Evolutionary conservation across 805 yeast genomes (phyloP).

Genomic region (Tetrapisispora phaffii): DNA sequence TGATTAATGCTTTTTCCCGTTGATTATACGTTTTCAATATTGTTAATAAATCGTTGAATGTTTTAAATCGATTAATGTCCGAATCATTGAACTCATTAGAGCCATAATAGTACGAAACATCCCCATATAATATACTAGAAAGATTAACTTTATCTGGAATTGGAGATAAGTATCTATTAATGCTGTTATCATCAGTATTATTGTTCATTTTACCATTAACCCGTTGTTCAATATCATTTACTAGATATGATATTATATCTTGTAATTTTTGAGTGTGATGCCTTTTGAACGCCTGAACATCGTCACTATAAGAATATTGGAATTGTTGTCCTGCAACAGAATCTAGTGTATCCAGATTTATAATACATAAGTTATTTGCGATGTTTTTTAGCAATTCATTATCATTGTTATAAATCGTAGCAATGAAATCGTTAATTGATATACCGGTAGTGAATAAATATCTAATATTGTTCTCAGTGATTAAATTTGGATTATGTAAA

Average conservation of each 20-base stretch:
- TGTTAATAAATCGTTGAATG: constrained; percentile 24
- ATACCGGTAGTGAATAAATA: constrained; percentile 1
- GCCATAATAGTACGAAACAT: constrained; percentile 7
- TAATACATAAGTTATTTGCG: constrained; percentile 26
- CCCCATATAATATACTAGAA: constrained; percentile 3
- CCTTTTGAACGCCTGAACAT: constrained; percentile 7
- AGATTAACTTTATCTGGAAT: constrained; percentile 2
- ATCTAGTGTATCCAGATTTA: constrained; percentile 30
- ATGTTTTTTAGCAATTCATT: constrained; percentile 4
- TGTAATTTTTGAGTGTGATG: constrained; percentile 17
- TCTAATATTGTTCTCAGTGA: constrained; percentile 32
- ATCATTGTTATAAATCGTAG: neutral
- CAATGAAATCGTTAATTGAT: neutral
- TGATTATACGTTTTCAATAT: constrained; percentile 13
- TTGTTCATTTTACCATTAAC: neutral
- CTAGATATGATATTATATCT: constrained; percentile 5
- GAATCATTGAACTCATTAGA: constrained; percentile 9
- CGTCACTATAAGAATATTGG: constrained; percentile 16
- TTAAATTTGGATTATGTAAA: constrained; percentile 28
- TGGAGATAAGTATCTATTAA: constrained; percentile 2
- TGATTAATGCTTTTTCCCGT: constrained; percentile 18
- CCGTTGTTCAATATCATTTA: neutral
- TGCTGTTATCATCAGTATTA: neutral
- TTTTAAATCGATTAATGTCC: constrained; percentile 15
- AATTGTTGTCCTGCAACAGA: constrained; percentile 20